Evolutionary conservation across 352 stramenopile species (phyloP).

Genomic region (Pythium grandisporangium): DNA sequence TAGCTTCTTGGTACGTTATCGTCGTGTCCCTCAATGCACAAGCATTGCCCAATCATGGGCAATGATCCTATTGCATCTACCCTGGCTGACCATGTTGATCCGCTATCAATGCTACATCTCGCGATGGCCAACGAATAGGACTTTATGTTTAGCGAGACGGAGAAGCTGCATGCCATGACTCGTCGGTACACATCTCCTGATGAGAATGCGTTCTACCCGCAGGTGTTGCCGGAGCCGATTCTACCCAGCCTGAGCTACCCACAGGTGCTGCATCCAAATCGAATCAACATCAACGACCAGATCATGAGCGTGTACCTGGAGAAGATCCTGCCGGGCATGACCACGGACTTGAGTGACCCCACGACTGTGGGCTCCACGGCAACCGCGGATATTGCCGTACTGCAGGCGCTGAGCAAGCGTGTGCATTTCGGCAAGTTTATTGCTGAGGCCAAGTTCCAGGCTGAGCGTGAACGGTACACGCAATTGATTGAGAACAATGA

Average conservation of each 20-base stretch:
- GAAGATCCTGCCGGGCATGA: constrained; percentile 92
- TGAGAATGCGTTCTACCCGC: constrained; percentile 97
- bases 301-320: constrained; percentile 96
- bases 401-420: constrained; percentile 94
- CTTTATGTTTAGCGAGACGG: constrained; percentile 97
- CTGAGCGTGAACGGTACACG: constrained; percentile 87
- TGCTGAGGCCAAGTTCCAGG: constrained; percentile 95
- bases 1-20: constrained; percentile 45
- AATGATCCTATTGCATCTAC: no score
- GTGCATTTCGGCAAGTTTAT: constrained; percentile 99
- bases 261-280: constrained; percentile 88
- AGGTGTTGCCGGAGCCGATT: constrained; percentile 86
- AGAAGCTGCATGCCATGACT: constrained; percentile 90
- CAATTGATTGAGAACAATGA: constrained; percentile 89
- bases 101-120: no score
- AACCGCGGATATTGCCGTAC: constrained; percentile 86
- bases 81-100: no score
- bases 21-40: no score
- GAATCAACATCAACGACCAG: constrained; percentile 97
- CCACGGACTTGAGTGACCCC: constrained; percentile 81
- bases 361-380: constrained; percentile 75
- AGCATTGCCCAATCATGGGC: no score
- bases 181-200: constrained; percentile 98
- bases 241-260: constrained; percentile 91
- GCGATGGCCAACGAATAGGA: constrained; percentile 43